A percentile compares a stretch with the other conserved stretches of the same genome.
phyloP scores from a whole-genome alignment of 2,329 filamentous ascomycete species.

The Aspergillus ibericus region DNA sequence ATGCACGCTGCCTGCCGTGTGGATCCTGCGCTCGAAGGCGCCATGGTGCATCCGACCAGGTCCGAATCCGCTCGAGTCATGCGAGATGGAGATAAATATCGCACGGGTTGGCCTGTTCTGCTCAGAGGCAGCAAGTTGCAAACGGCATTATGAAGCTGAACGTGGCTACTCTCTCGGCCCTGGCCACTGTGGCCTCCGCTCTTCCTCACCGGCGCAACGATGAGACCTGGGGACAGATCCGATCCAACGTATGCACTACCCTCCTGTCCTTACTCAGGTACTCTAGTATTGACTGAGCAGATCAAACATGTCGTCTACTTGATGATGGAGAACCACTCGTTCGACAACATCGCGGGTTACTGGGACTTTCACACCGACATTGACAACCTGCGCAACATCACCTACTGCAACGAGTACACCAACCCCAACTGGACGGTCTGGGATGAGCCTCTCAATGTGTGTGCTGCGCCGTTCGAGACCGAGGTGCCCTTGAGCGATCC shows the following conservation, averaged over 20 bases:
- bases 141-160: constrained; percentile 20
- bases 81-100: constrained; percentile 7
- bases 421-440: constrained; percentile 42
- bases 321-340: constrained; percentile 43
- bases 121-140: neutral
- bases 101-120: neutral
- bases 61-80: neutral
- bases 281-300: constrained; percentile 17
- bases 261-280: neutral
- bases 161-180: constrained; percentile 11
- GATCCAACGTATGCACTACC: constrained; percentile 24
- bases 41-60: neutral
- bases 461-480: constrained; percentile 36
- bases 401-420: constrained; percentile 42
- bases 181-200: constrained; percentile 18
- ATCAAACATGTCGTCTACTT: constrained; percentile 40
- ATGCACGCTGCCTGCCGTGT: neutral
- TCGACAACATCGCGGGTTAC: constrained; percentile 44
- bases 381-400: constrained; percentile 35
- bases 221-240: constrained; percentile 22
- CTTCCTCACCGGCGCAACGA: constrained; percentile 15
- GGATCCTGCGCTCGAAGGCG: neutral
- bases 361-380: constrained; percentile 40
- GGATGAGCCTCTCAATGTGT: constrained; percentile 37
- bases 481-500: constrained; percentile 39